Evolutionary conservation across 2,329 filamentous ascomycete genomes (phyloP), one percentile per base, ranked within the genome.

Genomic region (Hyphodiscus sp.): DNA sequence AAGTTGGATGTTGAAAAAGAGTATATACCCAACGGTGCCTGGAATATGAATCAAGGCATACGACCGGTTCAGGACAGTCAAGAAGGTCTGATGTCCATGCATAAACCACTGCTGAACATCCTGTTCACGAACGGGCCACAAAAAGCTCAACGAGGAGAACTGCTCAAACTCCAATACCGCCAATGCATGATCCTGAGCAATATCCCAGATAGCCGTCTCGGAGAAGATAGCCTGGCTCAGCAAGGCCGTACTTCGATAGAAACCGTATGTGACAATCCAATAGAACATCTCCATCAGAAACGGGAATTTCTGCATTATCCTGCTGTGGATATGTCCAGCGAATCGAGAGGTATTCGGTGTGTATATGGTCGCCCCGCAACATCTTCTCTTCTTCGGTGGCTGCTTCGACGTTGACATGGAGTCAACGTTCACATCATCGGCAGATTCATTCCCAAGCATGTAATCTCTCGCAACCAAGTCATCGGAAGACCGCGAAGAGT

Each of bases 211-310:
- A 5, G 69, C 68, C 0, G 66, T 70, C 16, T 70, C 63, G 23
- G 69, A 70, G 50, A 73, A 68, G 9, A 69, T 61, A 20, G 62
- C 59, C 46, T 66, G 61, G 13, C 65, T 65, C 16, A 61, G 56
- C 18, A 67, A 45, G 8, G 56, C 59, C 9, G 67, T 63, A 44
- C 57, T 63, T 33, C 62, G 59, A 44, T 68, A 69, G 29, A 64
- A 64, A 1, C 64, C 61, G 45, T 68, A 67, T 1, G 65, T 84
- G 57, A 85, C 74, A 47, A 79, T 73, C 82, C 82, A 85, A 67
- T 85, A 85, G 63, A 85, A 82, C 79, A 85, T 83, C 65, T 85
- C 81, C 52, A 84, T 77, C 61, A 85, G 64, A 63, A 85, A 85
- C 0, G 81, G 80, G 60, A 81, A 86, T 63, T 83, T 83, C 65